phyloP scores from a whole-genome alignment of 768 basidiomycete species.

The Auriscalpium microsporum region DNA sequence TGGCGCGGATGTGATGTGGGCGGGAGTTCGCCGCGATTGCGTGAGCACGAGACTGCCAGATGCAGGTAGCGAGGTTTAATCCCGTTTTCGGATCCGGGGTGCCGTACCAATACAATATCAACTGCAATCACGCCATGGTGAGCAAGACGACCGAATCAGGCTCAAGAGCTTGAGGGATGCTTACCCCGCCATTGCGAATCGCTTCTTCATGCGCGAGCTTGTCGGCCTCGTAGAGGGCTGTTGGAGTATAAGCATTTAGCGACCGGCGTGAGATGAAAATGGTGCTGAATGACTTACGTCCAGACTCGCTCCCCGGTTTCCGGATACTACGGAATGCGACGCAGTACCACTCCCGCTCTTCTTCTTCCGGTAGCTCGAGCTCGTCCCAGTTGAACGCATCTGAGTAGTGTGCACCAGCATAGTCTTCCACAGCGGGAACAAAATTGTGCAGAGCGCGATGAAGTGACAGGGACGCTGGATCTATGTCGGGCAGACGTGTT shows the following conservation, averaged over 20 bases:
- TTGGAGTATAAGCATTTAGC: constrained; percentile 3
- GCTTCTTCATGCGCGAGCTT: constrained; percentile 88
- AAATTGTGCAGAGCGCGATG: constrained; percentile 83
- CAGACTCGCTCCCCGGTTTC: constrained; percentile 59
- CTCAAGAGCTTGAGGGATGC: constrained; percentile 13
- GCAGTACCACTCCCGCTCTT: constrained; percentile 85
- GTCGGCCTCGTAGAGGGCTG: constrained; percentile 84
- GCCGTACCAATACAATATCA: constrained; percentile 94
- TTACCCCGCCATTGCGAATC: constrained; percentile 73
- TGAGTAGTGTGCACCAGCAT: constrained; percentile 56
- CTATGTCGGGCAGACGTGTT: constrained; percentile 77
- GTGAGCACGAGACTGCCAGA: constrained; percentile 86
- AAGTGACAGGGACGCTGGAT: constrained; percentile 73
- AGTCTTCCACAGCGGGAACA: constrained; percentile 47
- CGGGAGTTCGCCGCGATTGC: constrained; percentile 74
- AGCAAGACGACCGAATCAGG: background rate
- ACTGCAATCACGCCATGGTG: constrained; percentile 27
- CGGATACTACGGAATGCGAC: constrained; percentile 84
- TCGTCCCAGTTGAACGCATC: constrained; percentile 87
- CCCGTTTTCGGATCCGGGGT: constrained; percentile 67
- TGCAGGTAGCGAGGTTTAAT: constrained; percentile 89
- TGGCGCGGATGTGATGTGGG: constrained; percentile 76
- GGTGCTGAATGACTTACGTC: constrained; percentile 31
- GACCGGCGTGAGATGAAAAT: background rate
- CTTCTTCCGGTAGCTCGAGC: constrained; percentile 54